Percentiles rank a stretch among this genome's conserved stretches.
Conservation (phyloP, 768 basidiomycete genomes). For the Podaxis pistillaris region DNA sequence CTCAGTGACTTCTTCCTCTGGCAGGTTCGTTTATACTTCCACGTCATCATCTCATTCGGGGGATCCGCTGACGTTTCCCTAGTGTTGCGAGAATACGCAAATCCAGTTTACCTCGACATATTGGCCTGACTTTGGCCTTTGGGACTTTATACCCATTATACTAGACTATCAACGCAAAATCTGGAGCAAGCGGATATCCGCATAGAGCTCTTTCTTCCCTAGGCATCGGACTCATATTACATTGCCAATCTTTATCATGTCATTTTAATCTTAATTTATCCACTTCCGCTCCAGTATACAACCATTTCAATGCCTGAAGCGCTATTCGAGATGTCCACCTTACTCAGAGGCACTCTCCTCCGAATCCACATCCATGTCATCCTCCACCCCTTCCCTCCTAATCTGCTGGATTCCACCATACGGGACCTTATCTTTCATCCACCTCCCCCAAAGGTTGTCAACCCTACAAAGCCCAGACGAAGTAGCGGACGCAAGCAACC, state of each 20-base stretch:
- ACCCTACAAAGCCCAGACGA: conserved; percentile 85
- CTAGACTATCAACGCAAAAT: conserved; percentile 83
- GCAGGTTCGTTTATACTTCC: conserved; percentile 64
- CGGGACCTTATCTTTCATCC: conserved; percentile 63
- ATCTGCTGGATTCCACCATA: conserved; percentile 64
- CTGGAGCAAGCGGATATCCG: conserved; percentile 39
- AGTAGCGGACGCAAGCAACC: conserved; percentile 73
- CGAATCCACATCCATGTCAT: conserved; percentile 44
- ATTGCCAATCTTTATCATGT: background rate
- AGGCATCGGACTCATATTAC: background rate
- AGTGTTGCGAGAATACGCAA: conserved; percentile 84
- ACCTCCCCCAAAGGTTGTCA: conserved; percentile 78
- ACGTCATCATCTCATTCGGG: background rate
- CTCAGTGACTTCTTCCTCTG: conserved; percentile 91
- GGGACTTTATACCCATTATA: conserved; percentile 84
- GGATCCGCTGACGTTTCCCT: conserved; percentile 1
- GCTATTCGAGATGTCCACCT: conserved; percentile 12
- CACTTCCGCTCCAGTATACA: background rate
- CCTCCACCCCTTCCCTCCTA: conserved; percentile 47
- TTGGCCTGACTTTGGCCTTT: conserved; percentile 93
- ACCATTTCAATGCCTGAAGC: background rate
- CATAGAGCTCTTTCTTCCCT: background rate
- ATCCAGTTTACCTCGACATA: conserved; percentile 81
- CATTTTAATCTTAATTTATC: background rate
- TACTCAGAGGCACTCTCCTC: conserved; percentile 24